Percentiles rank a stretch among this genome's conserved stretches.
Conservation (phyloP, 2,329 filamentous ascomycete species). For the Capronia coronata region DNA sequence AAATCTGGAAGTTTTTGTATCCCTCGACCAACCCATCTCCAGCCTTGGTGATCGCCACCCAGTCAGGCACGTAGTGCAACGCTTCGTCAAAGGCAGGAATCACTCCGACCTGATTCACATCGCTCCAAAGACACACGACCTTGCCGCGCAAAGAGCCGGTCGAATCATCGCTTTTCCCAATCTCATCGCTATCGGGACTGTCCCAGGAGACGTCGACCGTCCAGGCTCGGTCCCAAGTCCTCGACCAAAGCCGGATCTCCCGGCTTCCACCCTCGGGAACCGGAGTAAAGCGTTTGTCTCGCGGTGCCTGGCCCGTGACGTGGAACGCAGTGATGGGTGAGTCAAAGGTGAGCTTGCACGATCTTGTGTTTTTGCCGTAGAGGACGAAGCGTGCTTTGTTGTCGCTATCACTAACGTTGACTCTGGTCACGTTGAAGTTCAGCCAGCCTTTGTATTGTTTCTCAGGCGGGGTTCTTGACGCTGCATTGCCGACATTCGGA, state of each 20-base stretch:
- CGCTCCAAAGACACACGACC: slow-evolving; percentile 79
- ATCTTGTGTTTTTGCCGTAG: slow-evolving; percentile 66
- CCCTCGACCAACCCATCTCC: slow-evolving; percentile 76
- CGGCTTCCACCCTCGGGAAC: slow-evolving; percentile 58
- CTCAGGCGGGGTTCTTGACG: slow-evolving; percentile 23
- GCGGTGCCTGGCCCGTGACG: slow-evolving; percentile 54
- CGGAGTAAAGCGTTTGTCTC: slow-evolving; percentile 59
- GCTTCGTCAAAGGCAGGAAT: slow-evolving; percentile 84
- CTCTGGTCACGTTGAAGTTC: slow-evolving; percentile 54
- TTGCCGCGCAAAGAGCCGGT: slow-evolving; percentile 52
- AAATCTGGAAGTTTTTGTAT: slow-evolving; percentile 60
- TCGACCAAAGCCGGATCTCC: slow-evolving; percentile 72
- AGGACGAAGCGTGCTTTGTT: slow-evolving; percentile 59
- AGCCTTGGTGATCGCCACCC: slow-evolving; percentile 71
- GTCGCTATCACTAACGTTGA: slow-evolving; percentile 33
- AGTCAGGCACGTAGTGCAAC: slow-evolving; percentile 66
- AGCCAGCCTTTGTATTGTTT: slow-evolving; percentile 55
- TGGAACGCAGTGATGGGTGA: slow-evolving; percentile 58
- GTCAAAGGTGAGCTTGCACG: slow-evolving; percentile 68
- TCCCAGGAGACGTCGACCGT: slow-evolving; percentile 66
- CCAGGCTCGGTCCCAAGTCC: slow-evolving; percentile 73
- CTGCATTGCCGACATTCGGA: slow-evolving; percentile 54
- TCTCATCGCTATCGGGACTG: slow-evolving; percentile 11
- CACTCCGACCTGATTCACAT: slow-evolving; percentile 62
- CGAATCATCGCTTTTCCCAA: slow-evolving; percentile 30